Conservation (phyloP, 257 asterid species). For the Solanum stenotomum region DNA sequence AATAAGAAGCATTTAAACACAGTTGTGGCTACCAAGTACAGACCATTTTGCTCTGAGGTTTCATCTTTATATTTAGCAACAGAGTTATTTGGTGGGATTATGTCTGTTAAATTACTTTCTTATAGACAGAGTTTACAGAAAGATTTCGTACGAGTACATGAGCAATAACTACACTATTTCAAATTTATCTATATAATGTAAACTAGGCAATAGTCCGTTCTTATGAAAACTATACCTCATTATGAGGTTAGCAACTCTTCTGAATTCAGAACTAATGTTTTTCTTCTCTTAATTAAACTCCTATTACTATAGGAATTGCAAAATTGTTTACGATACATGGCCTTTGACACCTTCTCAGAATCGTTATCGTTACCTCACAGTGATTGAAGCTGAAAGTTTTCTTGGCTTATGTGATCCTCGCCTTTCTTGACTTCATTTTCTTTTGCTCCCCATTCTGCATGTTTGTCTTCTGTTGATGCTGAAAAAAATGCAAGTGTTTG, state of each 20-base stretch:
- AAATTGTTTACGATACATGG: neutral
- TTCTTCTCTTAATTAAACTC: neutral
- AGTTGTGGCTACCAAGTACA: neutral
- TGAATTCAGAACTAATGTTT: neutral
- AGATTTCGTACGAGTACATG: neutral
- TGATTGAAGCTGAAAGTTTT: slow-evolving; percentile 41
- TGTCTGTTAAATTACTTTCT: neutral
- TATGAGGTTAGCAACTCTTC: slow-evolving; percentile 51
- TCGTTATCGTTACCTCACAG: slow-evolving; percentile 19
- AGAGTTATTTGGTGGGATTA: neutral
- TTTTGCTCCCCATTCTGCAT: slow-evolving; percentile 11
- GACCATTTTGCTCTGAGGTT: too few relatives aligned
- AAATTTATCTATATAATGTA: neutral
- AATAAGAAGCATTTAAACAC: neutral
- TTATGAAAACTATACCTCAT: neutral
- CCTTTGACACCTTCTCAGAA: neutral
- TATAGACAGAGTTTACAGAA: neutral
- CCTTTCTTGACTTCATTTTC: neutral
- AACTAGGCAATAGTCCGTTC: neutral
- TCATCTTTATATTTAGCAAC: neutral
- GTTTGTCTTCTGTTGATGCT: slow-evolving; percentile 26
- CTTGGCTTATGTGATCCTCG: neutral
- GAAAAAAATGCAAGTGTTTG: slow-evolving; percentile 29
- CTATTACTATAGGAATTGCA: neutral
- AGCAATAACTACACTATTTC: neutral